Conservation (phyloP, 345 rosid genomes). For the Arabidopsis suecica region DNA sequence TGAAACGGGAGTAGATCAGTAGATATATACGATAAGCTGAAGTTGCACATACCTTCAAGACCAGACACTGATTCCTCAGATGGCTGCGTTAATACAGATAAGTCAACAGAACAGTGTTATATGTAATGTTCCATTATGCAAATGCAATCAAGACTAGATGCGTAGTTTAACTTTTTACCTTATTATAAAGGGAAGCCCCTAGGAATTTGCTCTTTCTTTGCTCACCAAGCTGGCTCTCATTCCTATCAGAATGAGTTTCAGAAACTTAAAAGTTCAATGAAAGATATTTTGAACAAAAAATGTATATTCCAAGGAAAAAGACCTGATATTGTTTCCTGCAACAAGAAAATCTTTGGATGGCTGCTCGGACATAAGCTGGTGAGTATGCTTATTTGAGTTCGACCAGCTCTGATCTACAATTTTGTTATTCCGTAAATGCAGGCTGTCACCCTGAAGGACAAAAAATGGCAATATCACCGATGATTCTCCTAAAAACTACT, state of each 20-base stretch:
- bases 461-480: slow-evolving; percentile 36
- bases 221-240: slow-evolving; percentile 40
- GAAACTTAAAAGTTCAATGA: slow-evolving; percentile 7
- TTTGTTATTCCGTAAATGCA: slow-evolving; percentile 48
- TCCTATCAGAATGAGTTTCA: slow-evolving; percentile 18
- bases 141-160: slow-evolving; percentile 14
- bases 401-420: slow-evolving; percentile 48
- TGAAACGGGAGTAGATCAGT: not conserved
- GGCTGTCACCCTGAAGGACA: slow-evolving; percentile 62
- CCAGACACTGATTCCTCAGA: slow-evolving; percentile 42
- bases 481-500: slow-evolving; percentile 31
- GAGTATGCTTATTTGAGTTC: slow-evolving; percentile 52
- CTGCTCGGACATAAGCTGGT: slow-evolving; percentile 52
- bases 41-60: slow-evolving; percentile 38
- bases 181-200: slow-evolving; percentile 29
- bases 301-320: not conserved
- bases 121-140: slow-evolving; percentile 1
- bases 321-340: slow-evolving; percentile 66
- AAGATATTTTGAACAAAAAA: not conserved
- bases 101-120: slow-evolving; percentile 26
- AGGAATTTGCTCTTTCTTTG: slow-evolving; percentile 32
- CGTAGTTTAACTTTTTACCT: slow-evolving; percentile 21
- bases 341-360: slow-evolving; percentile 49
- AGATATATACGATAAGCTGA: not conserved
- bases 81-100: slow-evolving; percentile 31